phyloP scores from a whole-genome alignment of 495 filamentous ascomycete species.

The Penicillium bovifimosum region DNA sequence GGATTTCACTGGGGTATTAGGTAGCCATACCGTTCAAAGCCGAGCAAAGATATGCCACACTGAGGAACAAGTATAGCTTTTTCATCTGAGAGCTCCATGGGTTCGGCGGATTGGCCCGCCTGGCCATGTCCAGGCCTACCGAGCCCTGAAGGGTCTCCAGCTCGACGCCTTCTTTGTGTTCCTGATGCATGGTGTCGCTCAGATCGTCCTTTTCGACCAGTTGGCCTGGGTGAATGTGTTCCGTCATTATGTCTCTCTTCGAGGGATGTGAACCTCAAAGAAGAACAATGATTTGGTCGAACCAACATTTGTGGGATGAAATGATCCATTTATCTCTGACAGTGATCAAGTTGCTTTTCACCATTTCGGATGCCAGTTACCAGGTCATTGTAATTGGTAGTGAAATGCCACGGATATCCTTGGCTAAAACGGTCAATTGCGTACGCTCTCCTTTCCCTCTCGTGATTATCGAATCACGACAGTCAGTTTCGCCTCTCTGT shows the following conservation, averaged over 20 bases:
- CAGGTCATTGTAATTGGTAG: not conserved
- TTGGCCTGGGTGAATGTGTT: not conserved
- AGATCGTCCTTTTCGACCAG: not conserved
- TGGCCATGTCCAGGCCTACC: constrained; percentile 12
- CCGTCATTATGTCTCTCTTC: constrained; percentile 4
- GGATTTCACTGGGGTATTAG: no score
- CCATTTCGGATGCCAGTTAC: not conserved
- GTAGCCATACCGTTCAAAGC: not conserved
- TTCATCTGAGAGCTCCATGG: constrained; percentile 11
- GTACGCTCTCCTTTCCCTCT: not conserved
- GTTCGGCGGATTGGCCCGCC: constrained; percentile 7
- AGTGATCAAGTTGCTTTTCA: not conserved
- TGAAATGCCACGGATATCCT: constrained; percentile 5
- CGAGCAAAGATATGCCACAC: constrained; percentile 10
- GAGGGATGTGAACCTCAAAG: not conserved
- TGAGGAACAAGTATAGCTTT: constrained; percentile 7
- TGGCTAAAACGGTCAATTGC: constrained; percentile 3
- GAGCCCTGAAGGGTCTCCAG: constrained; percentile 13
- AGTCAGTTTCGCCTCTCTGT: not conserved
- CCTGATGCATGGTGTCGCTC: not conserved
- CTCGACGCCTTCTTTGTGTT: constrained; percentile 6
- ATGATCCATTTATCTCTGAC: not conserved
- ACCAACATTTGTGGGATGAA: not conserved
- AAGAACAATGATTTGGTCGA: not conserved
- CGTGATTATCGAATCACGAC: not conserved